Conservation (phyloP, 2,329 filamentous ascomycete species). For the Neonectria magnoliae region DNA sequence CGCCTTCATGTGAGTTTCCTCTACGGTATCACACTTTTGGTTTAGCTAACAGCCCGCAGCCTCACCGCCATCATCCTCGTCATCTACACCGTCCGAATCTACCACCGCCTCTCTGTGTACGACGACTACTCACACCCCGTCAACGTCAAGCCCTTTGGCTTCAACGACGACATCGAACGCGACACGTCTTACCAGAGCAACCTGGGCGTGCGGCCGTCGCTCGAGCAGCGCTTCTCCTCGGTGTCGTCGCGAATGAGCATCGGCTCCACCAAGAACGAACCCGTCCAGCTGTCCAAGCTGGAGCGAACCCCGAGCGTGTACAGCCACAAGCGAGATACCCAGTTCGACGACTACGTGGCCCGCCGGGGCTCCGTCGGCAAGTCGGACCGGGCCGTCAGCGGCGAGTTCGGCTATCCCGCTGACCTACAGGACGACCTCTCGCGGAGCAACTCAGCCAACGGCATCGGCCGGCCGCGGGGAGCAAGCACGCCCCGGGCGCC, state of each 20-base stretch:
- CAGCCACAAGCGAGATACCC: conserved; percentile 57
- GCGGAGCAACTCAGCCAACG: conserved; percentile 10
- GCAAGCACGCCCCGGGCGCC: conserved; percentile 42
- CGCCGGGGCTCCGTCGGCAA: conserved; percentile 43
- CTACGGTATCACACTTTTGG: not conserved
- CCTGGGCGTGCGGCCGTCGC: conserved; percentile 30
- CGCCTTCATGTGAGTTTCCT: conserved; percentile 56
- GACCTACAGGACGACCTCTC: conserved; percentile 11
- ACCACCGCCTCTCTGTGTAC: conserved; percentile 59
- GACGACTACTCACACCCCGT: conserved; percentile 62
- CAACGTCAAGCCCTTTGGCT: conserved; percentile 61
- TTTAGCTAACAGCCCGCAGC: conserved; percentile 21
- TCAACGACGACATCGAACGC: conserved; percentile 48
- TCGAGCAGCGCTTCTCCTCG: conserved; percentile 42
- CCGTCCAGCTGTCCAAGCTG: conserved; percentile 33
- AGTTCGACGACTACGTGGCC: conserved; percentile 58
- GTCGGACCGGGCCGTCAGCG: conserved; percentile 41
- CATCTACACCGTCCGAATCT: conserved; percentile 58
- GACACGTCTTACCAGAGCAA: conserved; percentile 40
- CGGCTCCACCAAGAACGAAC: conserved; percentile 38
- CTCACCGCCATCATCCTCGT: conserved; percentile 55
- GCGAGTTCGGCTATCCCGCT: conserved; percentile 45
- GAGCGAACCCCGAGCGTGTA: conserved; percentile 48
- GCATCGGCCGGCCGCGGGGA: conserved; percentile 38
- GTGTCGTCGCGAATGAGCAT: conserved; percentile 45